Evolutionary conservation across 371 early-diverging fungal species (phyloP).

Genomic region (Capillidium heterosporum): DNA sequence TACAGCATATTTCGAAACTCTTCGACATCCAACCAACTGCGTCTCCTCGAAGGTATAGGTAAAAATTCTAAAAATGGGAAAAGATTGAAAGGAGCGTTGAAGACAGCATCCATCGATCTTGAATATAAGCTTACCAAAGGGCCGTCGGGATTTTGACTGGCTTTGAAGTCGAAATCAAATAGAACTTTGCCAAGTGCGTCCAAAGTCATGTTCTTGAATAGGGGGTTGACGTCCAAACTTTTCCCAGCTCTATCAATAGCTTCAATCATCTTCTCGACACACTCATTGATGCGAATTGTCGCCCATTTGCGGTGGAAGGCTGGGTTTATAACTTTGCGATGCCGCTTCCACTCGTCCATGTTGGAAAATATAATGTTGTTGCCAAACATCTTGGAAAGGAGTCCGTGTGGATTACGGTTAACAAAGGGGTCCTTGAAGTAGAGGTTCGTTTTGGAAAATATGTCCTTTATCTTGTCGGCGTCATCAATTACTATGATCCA

Average conservation of each 20-base stretch:
- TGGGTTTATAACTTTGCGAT: background rate
- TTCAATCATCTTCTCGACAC: background rate
- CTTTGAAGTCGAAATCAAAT: slow-evolving; percentile 6
- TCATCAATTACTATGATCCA: background rate
- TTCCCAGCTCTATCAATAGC: background rate
- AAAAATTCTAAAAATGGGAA: background rate
- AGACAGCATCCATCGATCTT: slow-evolving; percentile 8
- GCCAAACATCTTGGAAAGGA: too few relatives aligned
- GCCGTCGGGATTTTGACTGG: slow-evolving; percentile 4
- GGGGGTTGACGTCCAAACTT: background rate
- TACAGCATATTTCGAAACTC: background rate
- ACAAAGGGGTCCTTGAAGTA: too few relatives aligned
- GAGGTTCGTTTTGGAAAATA: background rate
- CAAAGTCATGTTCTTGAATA: slow-evolving; percentile 4
- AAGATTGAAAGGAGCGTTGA: slow-evolving; percentile 3
- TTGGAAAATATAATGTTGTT: background rate
- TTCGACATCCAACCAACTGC: background rate
- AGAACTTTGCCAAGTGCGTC: slow-evolving; percentile 6
- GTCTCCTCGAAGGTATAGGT: background rate
- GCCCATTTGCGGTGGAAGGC: slow-evolving; percentile 2
- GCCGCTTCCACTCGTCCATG: background rate
- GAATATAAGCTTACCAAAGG: slow-evolving; percentile 11
- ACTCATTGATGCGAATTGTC: background rate
- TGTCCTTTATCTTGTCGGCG: background rate
- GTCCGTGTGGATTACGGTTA: too few relatives aligned